Conservation (phyloP, 2,329 filamentous ascomycete species). For the Massarina eburnea region DNA sequence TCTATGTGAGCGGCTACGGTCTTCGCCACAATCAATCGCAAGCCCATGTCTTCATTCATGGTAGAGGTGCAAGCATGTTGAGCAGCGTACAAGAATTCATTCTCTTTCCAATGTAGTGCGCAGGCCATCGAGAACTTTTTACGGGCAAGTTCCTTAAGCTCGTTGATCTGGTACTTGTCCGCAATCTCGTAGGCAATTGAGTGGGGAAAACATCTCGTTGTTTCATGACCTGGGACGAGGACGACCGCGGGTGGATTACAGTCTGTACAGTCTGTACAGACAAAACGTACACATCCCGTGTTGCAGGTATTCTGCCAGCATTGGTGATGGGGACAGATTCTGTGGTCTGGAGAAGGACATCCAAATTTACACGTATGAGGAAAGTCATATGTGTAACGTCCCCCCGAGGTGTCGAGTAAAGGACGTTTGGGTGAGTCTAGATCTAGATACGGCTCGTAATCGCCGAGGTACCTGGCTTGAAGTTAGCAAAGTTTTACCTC, state of each 20-base stretch:
- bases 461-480: not conserved
- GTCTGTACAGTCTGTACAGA: not conserved
- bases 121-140: slow-evolving; percentile 12
- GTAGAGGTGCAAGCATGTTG: slow-evolving; percentile 11
- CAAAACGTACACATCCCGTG: not conserved
- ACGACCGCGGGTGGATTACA: not conserved
- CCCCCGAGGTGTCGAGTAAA: too few relatives aligned
- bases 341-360: not conserved
- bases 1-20: slow-evolving; percentile 23
- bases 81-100: slow-evolving; percentile 26
- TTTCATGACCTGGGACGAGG: not conserved
- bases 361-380: slow-evolving; percentile 1
- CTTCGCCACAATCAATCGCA: slow-evolving; percentile 27
- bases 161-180: slow-evolving; percentile 15
- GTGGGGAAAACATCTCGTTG: slow-evolving; percentile 3
- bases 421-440: too few relatives aligned
- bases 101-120: slow-evolving; percentile 12
- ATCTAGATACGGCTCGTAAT: slow-evolving; percentile 4
- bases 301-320: not conserved
- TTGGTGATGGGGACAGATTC: slow-evolving; percentile 3
- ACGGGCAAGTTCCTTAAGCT: slow-evolving; percentile 10
- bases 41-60: slow-evolving; percentile 24
- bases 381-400: not conserved
- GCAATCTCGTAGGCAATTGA: slow-evolving; percentile 15
- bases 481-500: too few relatives aligned